phyloP scores from a whole-genome alignment of 441 rosid genomes.

The Pelargonium cotyledonis region DNA sequence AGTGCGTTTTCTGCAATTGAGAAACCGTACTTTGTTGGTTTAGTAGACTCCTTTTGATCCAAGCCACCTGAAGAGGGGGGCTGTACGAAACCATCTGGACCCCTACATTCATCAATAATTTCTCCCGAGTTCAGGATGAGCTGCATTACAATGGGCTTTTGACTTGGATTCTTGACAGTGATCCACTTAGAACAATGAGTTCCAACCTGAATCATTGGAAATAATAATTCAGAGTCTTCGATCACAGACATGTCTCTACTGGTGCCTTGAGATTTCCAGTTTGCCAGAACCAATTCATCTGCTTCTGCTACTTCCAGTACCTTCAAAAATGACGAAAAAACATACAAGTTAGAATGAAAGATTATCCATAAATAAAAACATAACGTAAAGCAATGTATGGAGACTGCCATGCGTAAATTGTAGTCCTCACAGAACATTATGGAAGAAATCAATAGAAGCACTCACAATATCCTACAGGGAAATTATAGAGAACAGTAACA shows the following conservation, averaged over 20 bases:
- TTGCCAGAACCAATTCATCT: conserved; percentile 45
- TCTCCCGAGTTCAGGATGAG: conserved; percentile 59
- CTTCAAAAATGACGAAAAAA: conserved; percentile 26
- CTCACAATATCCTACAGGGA: not conserved
- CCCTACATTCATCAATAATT: conserved; percentile 50
- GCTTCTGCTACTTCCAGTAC: conserved; percentile 31
- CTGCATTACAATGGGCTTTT: conserved; percentile 63
- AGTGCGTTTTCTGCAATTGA: conserved; percentile 43
- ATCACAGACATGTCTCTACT: conserved; percentile 45
- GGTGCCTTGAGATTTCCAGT: conserved; percentile 64
- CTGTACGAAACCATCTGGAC: conserved; percentile 27
- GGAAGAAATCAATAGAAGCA: not conserved
- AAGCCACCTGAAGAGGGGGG: conserved; percentile 25
- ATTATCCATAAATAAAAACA: not conserved
- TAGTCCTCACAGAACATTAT: not conserved
- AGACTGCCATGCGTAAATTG: conserved; percentile 8
- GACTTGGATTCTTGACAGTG: conserved; percentile 62
- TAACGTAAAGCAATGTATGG: not conserved
- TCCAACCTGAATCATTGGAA: conserved; percentile 50
- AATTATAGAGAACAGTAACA: not conserved
- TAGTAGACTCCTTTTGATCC: conserved; percentile 19
- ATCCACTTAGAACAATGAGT: conserved; percentile 47
- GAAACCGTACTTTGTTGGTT: conserved; percentile 39
- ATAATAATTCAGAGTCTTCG: conserved; percentile 42
- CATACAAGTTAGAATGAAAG: conserved; percentile 12